Percentiles rank a stretch among this genome's conserved stretches.
Conservation (phyloP, 352 stramenopile genomes). For the Phytophthora foliorum region DNA sequence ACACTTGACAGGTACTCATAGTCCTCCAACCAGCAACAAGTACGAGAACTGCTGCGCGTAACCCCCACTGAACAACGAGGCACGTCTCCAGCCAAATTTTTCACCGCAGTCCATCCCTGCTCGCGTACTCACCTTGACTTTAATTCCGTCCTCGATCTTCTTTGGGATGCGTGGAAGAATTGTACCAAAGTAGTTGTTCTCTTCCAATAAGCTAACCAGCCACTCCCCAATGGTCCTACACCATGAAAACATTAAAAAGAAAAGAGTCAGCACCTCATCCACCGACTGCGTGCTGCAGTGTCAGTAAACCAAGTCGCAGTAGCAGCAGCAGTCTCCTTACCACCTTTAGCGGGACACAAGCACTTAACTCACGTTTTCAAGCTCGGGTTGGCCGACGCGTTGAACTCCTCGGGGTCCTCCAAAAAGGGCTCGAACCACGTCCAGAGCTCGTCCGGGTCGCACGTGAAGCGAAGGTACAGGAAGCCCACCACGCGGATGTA, state of each 20-base stretch:
- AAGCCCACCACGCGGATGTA: slow-evolving; percentile 98
- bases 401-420: slow-evolving; percentile 95
- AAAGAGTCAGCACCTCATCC: slow-evolving; percentile 16
- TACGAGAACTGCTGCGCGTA: slow-evolving; percentile 19
- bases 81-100: slow-evolving; percentile 15
- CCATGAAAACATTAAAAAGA: slow-evolving; percentile 2
- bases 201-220: slow-evolving; percentile 90
- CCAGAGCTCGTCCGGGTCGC: slow-evolving; percentile 94
- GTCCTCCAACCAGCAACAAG: neutral
- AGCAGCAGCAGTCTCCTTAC: slow-evolving; percentile 43
- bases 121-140: slow-evolving; percentile 87
- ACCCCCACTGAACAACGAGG: slow-evolving; percentile 36
- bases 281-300: slow-evolving; percentile 31
- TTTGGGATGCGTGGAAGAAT: slow-evolving; percentile 97
- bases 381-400: slow-evolving; percentile 84
- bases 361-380: slow-evolving; percentile 70
- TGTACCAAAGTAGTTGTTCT: slow-evolving; percentile 97
- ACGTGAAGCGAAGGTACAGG: slow-evolving; percentile 98
- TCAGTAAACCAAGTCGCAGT: slow-evolving; percentile 17
- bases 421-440: slow-evolving; percentile 97
- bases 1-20: neutral
- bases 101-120: neutral
- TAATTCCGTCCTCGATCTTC: slow-evolving; percentile 96
- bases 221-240: slow-evolving; percentile 94
- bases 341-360: slow-evolving; percentile 21